phyloP scores from a whole-genome alignment of 192 early-diverging fungal genomes.

The Oehlia diaphana region DNA sequence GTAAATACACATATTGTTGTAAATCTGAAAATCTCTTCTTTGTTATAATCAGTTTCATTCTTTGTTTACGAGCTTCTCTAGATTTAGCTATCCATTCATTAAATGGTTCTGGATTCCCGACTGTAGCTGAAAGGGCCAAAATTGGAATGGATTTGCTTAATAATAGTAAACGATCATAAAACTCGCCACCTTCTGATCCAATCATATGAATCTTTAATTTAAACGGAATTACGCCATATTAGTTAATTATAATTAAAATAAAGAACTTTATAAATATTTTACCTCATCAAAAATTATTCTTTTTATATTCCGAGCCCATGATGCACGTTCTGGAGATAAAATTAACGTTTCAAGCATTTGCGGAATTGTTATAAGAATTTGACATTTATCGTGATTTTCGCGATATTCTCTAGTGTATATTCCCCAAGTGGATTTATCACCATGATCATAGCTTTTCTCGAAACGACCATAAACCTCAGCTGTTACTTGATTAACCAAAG shows the following conservation, averaged over 20 bases:
- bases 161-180: constrained; percentile 45
- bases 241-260: too few species aligned
- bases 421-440: constrained; percentile 36
- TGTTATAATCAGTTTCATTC: constrained; percentile 34
- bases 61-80: constrained; percentile 15
- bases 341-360: constrained; percentile 40
- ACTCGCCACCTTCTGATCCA: constrained; percentile 26
- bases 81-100: constrained; percentile 33
- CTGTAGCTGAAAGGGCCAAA: constrained; percentile 45
- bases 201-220: too few species aligned
- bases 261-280: background rate
- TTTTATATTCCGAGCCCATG: constrained; percentile 27
- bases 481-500: constrained; percentile 48
- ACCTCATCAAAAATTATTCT: constrained; percentile 53
- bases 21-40: constrained; percentile 44
- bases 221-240: too few species aligned
- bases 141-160: constrained; percentile 31
- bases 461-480: constrained; percentile 49
- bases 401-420: constrained; percentile 44
- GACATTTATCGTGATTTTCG: constrained; percentile 32
- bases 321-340: constrained; percentile 36
- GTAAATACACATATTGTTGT: constrained; percentile 39
- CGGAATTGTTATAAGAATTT: constrained; percentile 48
- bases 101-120: constrained; percentile 40
- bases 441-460: constrained; percentile 36